Base-by-base conservation (phyloP, 2,329 filamentous ascomycete species). In the Cryphonectria naterciae region DNA sequence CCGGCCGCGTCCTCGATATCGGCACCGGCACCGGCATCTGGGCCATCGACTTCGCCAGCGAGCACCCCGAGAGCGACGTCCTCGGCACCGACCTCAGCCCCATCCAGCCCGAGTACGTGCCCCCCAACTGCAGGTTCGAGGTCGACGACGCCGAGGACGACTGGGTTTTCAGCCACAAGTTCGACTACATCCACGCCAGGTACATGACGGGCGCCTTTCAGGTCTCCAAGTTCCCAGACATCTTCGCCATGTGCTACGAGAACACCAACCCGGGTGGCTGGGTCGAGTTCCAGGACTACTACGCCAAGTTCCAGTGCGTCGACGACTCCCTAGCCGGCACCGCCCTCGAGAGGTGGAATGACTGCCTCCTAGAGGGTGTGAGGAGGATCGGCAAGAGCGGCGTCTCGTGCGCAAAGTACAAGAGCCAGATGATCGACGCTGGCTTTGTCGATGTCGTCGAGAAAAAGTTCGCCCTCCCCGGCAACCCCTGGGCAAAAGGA, bases 401-500 rank as follows among this genome's bases (percentile, higher is more conserved):
- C 3, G 58, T 66, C 2, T 63, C 72, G 3, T 68, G 65, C 8
- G 58, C 64, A 32, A 64, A 62, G 13, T 74, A 73, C 70, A 71
- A 70, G 61, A 46, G 49, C 0, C 67, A 69, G 72, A 74, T 82
- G 72, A 70, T 71, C 7, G 77, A 77, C 13, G 76, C 77, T 4
- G 80, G 80, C 0, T 81, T 80, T 61, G 74, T 76, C 4, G 74
- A 80, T 41, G 75, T 80, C 19, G 69, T 73, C 3, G 77, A 81
- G 69, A 75, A 76, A 63, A 75, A 76, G 62, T 76, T 76, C 43
- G 77, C 78, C 15, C 75, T 81, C 7, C 80, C 80, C 3, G 77
- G 78, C 15, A 81, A 79, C 43, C 75, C 78, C 5, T 83, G 81
- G 81, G 77, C 81, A 1, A 77, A 77, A 58, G 80, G 80, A 17